Base-by-base conservation (phyloP, 768 basidiomycete genomes). In the Myochromella boudieri region DNA sequence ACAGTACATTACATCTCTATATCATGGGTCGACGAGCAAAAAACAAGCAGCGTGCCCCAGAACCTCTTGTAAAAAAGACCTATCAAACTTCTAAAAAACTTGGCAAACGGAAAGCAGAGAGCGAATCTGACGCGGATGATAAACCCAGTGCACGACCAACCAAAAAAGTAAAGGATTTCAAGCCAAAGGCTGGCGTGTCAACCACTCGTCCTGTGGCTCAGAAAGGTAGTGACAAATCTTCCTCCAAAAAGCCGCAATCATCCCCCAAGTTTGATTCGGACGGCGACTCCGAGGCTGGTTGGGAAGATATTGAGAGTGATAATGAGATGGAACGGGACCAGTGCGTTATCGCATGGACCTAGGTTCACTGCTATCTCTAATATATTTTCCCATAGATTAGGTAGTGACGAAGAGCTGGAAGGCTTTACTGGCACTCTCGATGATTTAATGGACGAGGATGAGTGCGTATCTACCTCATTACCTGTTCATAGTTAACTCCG, bases 21-120 rank as follows among this genome's bases (percentile, higher is more conserved):
- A n/a, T 7, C 18, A 93, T 94, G 91, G 91, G 91, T 51, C 80
- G 91, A 60, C 81, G 89, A 52, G 79, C 89, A 55, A 91, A 87
- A 66, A 84, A 87, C 68, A 93, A 93, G 69, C 91, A 94, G 64
- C 76, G 70, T 1, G 72, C 82, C 9, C 91, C 91, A 0, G 72
- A 72, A 47, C 77, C 88, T 24, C 57, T 88, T 22, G 73, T 81
- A 11, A 55, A 59, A 0, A 69, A 69, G 14, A 52, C 57, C 5
- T 59, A 61, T n/a, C 60, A 66, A 3, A 73, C 77, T 3, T 62
- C 71, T 2, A 85, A 82, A 67, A 82, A 78, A 51, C 70, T 81
- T 11, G 84, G 85, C 31, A 91, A 91, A 63, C 84, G 89, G 33
- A 91, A 90, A 64, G 84, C 83, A 20, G 71, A 68, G 17, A 58